A percentile compares a stretch with the other conserved stretches of the same genome.
Conservation (phyloP, 306 rosid genomes). For the Castanea crenata region DNA sequence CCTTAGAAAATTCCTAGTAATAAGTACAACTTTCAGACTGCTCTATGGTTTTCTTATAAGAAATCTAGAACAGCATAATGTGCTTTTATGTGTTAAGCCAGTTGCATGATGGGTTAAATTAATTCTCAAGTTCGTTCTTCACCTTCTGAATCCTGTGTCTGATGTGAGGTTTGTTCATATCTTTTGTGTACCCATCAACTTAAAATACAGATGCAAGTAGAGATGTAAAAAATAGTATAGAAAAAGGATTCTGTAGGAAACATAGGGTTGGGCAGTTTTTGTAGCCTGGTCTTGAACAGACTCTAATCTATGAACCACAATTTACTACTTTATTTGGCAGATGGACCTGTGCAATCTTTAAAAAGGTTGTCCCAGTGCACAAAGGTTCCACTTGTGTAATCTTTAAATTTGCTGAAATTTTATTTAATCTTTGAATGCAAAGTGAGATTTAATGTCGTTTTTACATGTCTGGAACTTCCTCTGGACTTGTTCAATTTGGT, state of each 20-base stretch:
- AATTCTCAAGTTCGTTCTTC: slow-evolving; percentile 8
- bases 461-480: neutral
- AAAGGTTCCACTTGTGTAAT: too few species aligned
- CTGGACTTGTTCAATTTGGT: neutral
- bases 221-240: neutral
- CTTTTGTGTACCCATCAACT: slow-evolving; percentile 7
- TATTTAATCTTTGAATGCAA: neutral
- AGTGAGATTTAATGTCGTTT: neutral
- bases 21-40: neutral
- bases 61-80: neutral
- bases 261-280: neutral
- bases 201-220: neutral
- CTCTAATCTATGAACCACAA: neutral
- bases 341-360: neutral
- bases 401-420: neutral
- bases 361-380: neutral
- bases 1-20: neutral
- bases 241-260: neutral
- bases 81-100: slow-evolving; percentile 7
- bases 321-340: neutral
- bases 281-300: neutral
- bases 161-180: slow-evolving; percentile 14
- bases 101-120: slow-evolving; percentile 1
- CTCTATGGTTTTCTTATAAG: neutral
- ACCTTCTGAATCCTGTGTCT: slow-evolving; percentile 4